Evolutionary conservation across 306 rosid genomes (phyloP), one percentile per base, ranked within the genome.

Genomic region (Vigna reflexopilosa): DNA sequence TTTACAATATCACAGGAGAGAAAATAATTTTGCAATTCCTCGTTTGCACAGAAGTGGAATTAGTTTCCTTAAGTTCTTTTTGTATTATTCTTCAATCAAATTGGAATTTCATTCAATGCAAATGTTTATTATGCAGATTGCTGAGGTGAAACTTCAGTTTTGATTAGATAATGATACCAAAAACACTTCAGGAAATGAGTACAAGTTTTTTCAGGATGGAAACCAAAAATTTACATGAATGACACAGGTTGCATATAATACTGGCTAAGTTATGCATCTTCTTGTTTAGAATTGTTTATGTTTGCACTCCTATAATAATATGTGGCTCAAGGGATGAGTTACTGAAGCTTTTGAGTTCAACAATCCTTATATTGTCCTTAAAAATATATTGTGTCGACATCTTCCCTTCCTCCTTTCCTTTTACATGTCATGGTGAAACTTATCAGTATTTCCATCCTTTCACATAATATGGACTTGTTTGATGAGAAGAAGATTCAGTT

Each of bases 201-300:
- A 9, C 16, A 16, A 50, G 55, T 17, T 54, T 3, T 19, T 54
- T 22, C 5, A 9, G 24, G 16, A 22, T 56, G 34, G 2, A 56
- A 56, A 10, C 24, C 8, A 13, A 22, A 55, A 72, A 38, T 14
- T 15, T 40, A 9, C 50, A 45, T 6, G 22, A 26, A 28, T 28
- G 44, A 17, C 42, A 36, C 44, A 14, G 17, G 62, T 70, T 51
- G 75, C 17, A 50, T 32, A 3, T 70, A 59, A 50, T 32, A 48
- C 45, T 69, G 30, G 45, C 26, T 4, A 48, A 69, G 16, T 68
- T 15, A 26, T 14, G 73, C 73, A 49, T 69, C 71, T 20, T 68
- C 16, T 13, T 11, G 73, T 14, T 19, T 63, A 16, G 20, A 40
- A 13, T 14, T 28, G 71, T 22, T 67, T 44, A 44, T 13, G 16